Base-by-base conservation (phyloP, 202 grass and related monocot genomes). In the Setaria viridis region DNA sequence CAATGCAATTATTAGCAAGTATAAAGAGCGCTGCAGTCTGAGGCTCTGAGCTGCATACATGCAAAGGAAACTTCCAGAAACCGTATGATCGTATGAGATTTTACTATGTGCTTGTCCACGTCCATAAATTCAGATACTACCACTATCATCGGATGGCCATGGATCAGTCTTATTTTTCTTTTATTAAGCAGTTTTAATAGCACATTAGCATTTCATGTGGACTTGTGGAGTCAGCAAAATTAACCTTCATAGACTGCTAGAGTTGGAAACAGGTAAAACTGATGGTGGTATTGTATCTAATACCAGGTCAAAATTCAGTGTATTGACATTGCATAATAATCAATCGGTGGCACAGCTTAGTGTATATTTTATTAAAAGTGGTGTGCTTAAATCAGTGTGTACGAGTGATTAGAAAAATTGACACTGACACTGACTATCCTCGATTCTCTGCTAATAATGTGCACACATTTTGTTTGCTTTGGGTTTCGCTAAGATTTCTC, bases 161-260 rank as follows among this genome's bases (percentile, higher is more conserved):
- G 33, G 4, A 64, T 76, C 21, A 13, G 49, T 30, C 25, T 41
- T 5, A 30, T 0, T 41, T 41, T 74, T 46, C 19, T 59, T 74
- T 34, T 8, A 16, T n/a, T 62, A 45, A 62, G 11, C 4, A 77
- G 25, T 16, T 53, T 29, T 19, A 39, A 43, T 76, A 42, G 14
- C 67, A 75, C 63, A 68, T 63, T 30, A 80, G 37, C 53, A 90
- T 80, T 90, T 62, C 76, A 80, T 88, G 54, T 76, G 53, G 4
- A 70, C 76, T 76, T 88, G 35, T 71, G 43, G 4, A 63, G 21
- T 48, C 54, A 85, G 6, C 5, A 33, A 60, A 80, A 69, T 16
- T 59, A 43, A 12, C 53, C 3, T 42, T 17, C 14, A 56, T 14
- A 54, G 11, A 25, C 49, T 37, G 32, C 10, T 66, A 80, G 33